These are phyloP conservation scores for Yamagishiella unicocca DNA, from an alignment of 139 green algal species.

Conservation along the genomic window DNA sequence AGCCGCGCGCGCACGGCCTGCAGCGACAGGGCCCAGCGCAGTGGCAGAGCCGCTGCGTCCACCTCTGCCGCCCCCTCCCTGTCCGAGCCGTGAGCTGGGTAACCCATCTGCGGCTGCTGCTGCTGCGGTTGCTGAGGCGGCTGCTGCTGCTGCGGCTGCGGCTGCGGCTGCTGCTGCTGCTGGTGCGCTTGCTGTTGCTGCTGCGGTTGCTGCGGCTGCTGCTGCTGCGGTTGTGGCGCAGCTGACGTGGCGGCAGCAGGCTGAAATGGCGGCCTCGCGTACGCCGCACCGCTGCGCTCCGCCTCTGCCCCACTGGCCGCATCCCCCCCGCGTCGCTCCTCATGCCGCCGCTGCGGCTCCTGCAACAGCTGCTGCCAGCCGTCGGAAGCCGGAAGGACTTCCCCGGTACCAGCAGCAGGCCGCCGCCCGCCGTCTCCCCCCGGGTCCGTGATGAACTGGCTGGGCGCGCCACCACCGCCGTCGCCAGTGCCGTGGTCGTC, in stretches of 20 bases:
- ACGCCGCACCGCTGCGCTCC: not conserved
- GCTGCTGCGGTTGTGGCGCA: constrained; percentile 1
- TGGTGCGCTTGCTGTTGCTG: not conserved
- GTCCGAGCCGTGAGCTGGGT: not conserved
- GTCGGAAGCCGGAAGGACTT: too few relatives aligned
- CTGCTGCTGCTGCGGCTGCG: not conserved
- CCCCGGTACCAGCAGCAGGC: too few relatives aligned
- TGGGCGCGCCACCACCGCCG: too few relatives aligned
- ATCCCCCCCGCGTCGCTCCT: too few relatives aligned
- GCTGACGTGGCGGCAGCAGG: too few relatives aligned
- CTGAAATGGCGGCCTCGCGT: too few relatives aligned
- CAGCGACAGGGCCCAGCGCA: not conserved
- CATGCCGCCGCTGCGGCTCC: too few relatives aligned
- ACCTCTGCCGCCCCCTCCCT: not conserved
- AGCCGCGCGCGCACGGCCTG: not conserved
- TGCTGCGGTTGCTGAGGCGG: not conserved
- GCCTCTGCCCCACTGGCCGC: too few relatives aligned
- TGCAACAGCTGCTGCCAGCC: too few relatives aligned
- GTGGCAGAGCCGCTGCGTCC: not conserved
- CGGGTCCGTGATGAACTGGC: too few relatives aligned
- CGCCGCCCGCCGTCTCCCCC: too few relatives aligned
- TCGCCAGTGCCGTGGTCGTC: too few relatives aligned
- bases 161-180: constrained; percentile 18
- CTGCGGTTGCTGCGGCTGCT: not conserved
- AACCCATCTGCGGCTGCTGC: not conserved